Percentiles rank a stretch among this genome's conserved stretches.
These are phyloP conservation scores for Rhodosorus marinus DNA, from an alignment of 23 red algal species.

Conservation along the genomic window DNA sequence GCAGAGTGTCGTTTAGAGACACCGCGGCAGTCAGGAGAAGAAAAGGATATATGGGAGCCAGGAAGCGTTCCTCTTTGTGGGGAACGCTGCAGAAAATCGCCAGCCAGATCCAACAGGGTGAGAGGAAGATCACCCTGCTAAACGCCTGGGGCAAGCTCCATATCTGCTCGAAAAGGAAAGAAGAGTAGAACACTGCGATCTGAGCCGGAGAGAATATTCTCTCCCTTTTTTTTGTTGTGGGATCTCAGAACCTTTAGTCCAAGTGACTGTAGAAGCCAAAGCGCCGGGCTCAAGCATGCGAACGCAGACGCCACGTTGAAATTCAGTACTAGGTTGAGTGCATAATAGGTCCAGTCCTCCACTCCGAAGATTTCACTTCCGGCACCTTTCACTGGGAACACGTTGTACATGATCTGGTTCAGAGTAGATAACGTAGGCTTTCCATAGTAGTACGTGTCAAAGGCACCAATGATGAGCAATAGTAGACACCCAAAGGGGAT, in stretches of 20 bases:
- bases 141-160: neutral
- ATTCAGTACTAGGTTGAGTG: conserved; percentile 49
- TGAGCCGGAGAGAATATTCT: neutral
- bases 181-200: neutral
- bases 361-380: conserved; percentile 63
- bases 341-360: conserved; percentile 58
- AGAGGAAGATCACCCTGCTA: conserved; percentile 19
- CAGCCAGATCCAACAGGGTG: conserved; percentile 33
- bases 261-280: conserved; percentile 2
- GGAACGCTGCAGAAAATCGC: conserved; percentile 29
- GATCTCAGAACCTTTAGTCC: neutral
- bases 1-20: neutral
- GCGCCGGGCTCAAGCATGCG: neutral
- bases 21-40: conserved; percentile 43
- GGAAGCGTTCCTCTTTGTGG: conserved; percentile 96
- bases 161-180: neutral
- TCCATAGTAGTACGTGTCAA: conserved; percentile 54
- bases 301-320: conserved; percentile 15
- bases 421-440: conserved; percentile 35
- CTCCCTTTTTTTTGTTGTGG: neutral
- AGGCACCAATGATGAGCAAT: neutral
- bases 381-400: conserved; percentile 45
- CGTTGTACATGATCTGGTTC: conserved; percentile 74
- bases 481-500: conserved; percentile 4
- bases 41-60: conserved; percentile 62